These are phyloP conservation scores for Peniophora sp. DNA, from an alignment of 1,284 basidiomycete species.

Conservation along the genomic window DNA sequence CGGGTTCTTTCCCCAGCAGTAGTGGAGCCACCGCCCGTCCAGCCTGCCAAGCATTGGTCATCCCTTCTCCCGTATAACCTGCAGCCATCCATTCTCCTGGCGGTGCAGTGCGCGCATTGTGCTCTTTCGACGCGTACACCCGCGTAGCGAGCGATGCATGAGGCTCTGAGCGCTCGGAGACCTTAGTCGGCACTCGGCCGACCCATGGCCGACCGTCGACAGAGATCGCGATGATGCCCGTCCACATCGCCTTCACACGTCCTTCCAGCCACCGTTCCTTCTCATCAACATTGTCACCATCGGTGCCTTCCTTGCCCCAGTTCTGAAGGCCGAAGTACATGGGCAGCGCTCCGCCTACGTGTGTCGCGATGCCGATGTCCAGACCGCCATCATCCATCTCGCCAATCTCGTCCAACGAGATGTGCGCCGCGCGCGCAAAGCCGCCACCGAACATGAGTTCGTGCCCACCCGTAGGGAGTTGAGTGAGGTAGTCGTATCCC, in stretches of 20 bases:
- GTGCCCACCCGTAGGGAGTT: slow-evolving; percentile 39
- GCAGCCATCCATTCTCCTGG: slow-evolving; percentile 46
- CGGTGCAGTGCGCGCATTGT: slow-evolving; percentile 12
- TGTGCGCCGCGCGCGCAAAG: slow-evolving; percentile 25
- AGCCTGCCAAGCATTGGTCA: slow-evolving; percentile 60
- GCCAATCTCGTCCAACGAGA: slow-evolving; percentile 31
- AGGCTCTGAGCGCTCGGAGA: slow-evolving; percentile 26
- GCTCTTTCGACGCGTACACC: slow-evolving; percentile 3
- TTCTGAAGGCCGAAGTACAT: slow-evolving; percentile 33
- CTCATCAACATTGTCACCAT: slow-evolving; percentile 4
- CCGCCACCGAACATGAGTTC: slow-evolving; percentile 63
- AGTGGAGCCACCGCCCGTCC: slow-evolving; percentile 49
- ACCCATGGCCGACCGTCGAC: slow-evolving; percentile 38
- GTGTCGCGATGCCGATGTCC: slow-evolving; percentile 23
- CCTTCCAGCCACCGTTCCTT: slow-evolving; percentile 24
- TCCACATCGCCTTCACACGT: slow-evolving; percentile 40
- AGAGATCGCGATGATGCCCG: slow-evolving; percentile 43
- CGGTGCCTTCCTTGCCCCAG: slow-evolving; percentile 28
- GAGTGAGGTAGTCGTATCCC: slow-evolving; percentile 68
- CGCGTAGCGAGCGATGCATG: background rate
- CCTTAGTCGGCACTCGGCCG: slow-evolving; percentile 29
- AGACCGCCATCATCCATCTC: slow-evolving; percentile 33
- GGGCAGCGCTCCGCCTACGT: slow-evolving; percentile 33
- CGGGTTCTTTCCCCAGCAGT: slow-evolving; percentile 33
- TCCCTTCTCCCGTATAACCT: slow-evolving; percentile 59